Base-by-base conservation (phyloP, 2,329 filamentous ascomycete genomes). In the Fusarium lyarnte region DNA sequence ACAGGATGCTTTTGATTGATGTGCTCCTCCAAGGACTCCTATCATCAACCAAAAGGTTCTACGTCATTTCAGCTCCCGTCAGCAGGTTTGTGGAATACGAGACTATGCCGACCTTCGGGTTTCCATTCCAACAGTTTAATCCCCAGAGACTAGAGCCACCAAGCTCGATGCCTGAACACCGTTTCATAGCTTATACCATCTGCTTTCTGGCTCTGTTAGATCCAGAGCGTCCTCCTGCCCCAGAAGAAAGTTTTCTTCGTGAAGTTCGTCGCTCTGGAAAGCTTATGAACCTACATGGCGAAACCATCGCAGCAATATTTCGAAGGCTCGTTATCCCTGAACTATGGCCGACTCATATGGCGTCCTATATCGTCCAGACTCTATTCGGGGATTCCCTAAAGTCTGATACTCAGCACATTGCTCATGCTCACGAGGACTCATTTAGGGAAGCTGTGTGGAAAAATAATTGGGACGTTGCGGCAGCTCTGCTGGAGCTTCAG, bases 321-420 rank as follows among this genome's bases (percentile, higher is more conserved):
- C 5, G 7, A 5, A 13, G 4, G 3, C 3, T 47, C 5, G 5
- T 47, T 14, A 17, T 38, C 25, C 33, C 33, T 3, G 1, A 2
- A 6, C 21, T 49, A 2, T 39, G 19, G 42, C 25, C 33, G 14
- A 3, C n/a, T 16, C 6, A 19, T 9, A 8, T n/a, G 13, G 4
- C 43, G 2, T 5, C 10, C 0, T 19, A 21, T 1, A 35, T 59
- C 2, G 43, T 35, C 0, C 21, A 7, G 16, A 16, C 8, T 19
- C 33, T 59, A 3, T 41, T 59, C 5, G 9, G 27, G 4, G 4
- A 19, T 0, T 5, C 2, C 11, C 4, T 14, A 1, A 3, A 35
- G 2, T 2, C 2, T 6, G n/a, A 6, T n/a, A 4, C 3, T 11
- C n/a, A 11, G 2, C 19, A 25, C 2, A n/a, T 46, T 10, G 0